Base-by-base conservation (phyloP, 1,139 yeast species). In the Pichia cactophila region DNA sequence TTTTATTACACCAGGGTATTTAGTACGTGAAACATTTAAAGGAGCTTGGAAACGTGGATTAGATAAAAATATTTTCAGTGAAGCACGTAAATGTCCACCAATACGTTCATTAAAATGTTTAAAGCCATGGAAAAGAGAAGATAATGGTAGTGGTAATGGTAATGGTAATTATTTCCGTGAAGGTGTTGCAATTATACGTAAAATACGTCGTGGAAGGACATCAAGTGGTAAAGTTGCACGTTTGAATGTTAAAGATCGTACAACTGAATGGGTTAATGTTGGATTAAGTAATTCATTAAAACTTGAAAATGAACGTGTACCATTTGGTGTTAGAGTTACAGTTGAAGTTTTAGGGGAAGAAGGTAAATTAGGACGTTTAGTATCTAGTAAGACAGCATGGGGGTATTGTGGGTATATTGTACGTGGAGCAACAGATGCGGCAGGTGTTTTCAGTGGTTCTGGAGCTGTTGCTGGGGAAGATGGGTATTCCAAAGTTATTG, bases 1-100 rank as follows among this genome's bases (percentile, higher is more conserved):
- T 61, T 87, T 87, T 60, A 79, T 89, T 16, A 89, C 97, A 0
- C 97, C 97, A 1, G 86, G 90, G 45, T 87, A 89, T 61, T 71
- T 89, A 40, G 76, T 83, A 26, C 42, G 43, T n/a, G 54, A 51
- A 11, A 36, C 49, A 4, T 51, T 51, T 36, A 6, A 12, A 17
- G 28, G n/a, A 5, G 41, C 41, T 3, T 37, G 17, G 17, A 20
- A 16, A 7, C 26, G 28, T 5, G 41, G 41, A 17, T 11, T 37
- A 8, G 41, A 37, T 26, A 67, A 66, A 33, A 60, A 66, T 26
- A 75, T 81, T 56, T 81, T 86, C 65, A 76, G 75, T 52, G 74
- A 79, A 56, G 96, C 96, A 1, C 38, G 20, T 10, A n/a, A 17
- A 7, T 35, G 38, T 17, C 38, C 38, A 20, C 20, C 20, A 14